Conservation (phyloP, 108 stramenopile species). For the Cyclotella sp. region DNA sequence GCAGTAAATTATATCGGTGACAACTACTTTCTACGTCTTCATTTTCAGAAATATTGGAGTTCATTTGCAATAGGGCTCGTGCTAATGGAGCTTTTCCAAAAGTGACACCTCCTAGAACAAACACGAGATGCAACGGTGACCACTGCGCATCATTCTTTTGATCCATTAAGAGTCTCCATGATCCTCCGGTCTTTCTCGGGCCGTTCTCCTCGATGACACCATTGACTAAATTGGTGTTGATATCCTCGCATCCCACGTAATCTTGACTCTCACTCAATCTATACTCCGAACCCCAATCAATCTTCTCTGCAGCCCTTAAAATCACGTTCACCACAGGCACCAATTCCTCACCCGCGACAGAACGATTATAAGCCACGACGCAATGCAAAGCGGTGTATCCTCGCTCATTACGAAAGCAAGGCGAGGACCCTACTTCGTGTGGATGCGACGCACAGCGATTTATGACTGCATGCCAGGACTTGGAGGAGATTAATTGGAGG, state of each 20-base stretch:
- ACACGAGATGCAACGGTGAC: slow-evolving; percentile 48
- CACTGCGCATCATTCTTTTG: slow-evolving; percentile 34
- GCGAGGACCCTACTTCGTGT: slow-evolving; percentile 37
- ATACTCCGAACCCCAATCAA: slow-evolving; percentile 37
- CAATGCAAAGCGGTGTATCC: slow-evolving; percentile 45
- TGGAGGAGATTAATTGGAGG: slow-evolving; percentile 18
- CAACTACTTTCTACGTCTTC: slow-evolving; percentile 3
- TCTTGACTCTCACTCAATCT: not conserved
- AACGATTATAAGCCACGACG: slow-evolving; percentile 30
- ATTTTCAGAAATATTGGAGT: not conserved
- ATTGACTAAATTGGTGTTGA: slow-evolving; percentile 7
- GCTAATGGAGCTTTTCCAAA: slow-evolving; percentile 21
- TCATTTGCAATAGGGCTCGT: slow-evolving; percentile 28
- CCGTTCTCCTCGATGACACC: not conserved
- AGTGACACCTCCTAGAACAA: slow-evolving; percentile 37
- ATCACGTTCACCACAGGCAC: slow-evolving; percentile 27
- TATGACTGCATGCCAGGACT: slow-evolving; percentile 20
- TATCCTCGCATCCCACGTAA: not conserved
- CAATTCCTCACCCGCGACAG: slow-evolving; percentile 16
- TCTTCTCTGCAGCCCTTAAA: slow-evolving; percentile 34
- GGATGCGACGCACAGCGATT: slow-evolving; percentile 18
- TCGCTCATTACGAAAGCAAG: slow-evolving; percentile 27
- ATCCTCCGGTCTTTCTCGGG: slow-evolving; percentile 23
- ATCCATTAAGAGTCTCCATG: slow-evolving; percentile 41
- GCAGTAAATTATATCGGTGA: slow-evolving; percentile 18